Base-by-base conservation (phyloP, 306 rosid genomes). In the Medicago lupulina region DNA sequence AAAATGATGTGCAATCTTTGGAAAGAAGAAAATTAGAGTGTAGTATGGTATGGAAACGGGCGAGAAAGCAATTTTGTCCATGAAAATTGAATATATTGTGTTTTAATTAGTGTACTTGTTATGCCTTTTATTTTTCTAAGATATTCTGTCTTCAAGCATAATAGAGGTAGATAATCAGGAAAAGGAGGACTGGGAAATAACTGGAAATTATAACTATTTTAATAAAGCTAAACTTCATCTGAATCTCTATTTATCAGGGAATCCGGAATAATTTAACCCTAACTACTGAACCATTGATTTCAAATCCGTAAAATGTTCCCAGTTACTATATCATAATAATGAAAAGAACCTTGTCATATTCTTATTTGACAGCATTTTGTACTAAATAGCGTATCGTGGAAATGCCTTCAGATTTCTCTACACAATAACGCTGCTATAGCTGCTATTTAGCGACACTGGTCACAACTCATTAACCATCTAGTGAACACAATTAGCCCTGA, bases 191-290 rank as follows among this genome's bases (percentile, higher is more conserved):
- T 23, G n/a, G 8, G 66, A 77, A 63, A 73, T 38, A 34, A 61
- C 21, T 4, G 65, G 10, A 59, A 55, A 19, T 59, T 59, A 25
- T 59, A 66, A 76, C 28, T 34, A 9, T 36, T 28, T 76, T 34
- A 67, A 53, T 68, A 55, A 49, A 50, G 16, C 70, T 68, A 69
- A 38, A 47, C 17, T 46, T 70, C 36, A 70, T 51, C 25, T 60
- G 28, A 68, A 76, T 69, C 8, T 40, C 44, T 40, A 41, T 73
- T 64, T 71, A 64, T 71, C 75, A 34, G 40, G 55, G 21, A 76
- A 23, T 12, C 61, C 54, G 47, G 17, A 47, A 74, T 71, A 70
- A 40, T 34, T 50, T 61, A 50, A 21, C 50, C 64, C 50, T 76
- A 47, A 58, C 64, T 39, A 2, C 76, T 72, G 8, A 38, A 70